Conservation (phyloP, 2,329 filamentous ascomycete species). For the Neopestalotiopsis sp. region DNA sequence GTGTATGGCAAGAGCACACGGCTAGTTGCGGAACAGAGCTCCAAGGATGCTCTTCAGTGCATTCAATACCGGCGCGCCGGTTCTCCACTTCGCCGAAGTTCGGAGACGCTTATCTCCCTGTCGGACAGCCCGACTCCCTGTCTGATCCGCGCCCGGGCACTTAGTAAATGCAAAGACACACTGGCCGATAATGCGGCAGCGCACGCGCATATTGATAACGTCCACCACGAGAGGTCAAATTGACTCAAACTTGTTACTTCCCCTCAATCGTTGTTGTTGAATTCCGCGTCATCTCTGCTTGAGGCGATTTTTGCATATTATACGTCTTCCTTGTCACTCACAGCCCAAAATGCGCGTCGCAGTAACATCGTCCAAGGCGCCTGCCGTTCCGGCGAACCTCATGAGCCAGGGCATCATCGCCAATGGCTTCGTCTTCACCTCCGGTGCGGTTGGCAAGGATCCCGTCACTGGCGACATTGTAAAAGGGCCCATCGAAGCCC, state of each 20-base stretch:
- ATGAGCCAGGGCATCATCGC: constrained; percentile 69
- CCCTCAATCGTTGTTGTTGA: neutral
- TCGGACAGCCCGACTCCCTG: neutral
- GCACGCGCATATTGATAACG: no score
- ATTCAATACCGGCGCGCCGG: neutral
- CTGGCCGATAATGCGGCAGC: neutral
- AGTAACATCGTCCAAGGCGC: constrained; percentile 4
- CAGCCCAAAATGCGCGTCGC: neutral
- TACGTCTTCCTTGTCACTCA: neutral
- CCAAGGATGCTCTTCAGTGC: no score
- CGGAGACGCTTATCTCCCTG: neutral
- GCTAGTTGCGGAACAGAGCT: no score
- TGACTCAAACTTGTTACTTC: neutral
- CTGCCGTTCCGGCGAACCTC: constrained; percentile 33
- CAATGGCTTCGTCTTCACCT: constrained; percentile 72
- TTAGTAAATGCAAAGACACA: neutral
- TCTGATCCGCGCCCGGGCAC: neutral
- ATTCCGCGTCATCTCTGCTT: neutral
- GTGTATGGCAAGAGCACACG: no score
- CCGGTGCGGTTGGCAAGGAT: constrained; percentile 74
- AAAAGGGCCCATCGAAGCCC: constrained; percentile 67
- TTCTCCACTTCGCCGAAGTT: neutral
- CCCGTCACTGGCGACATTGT: constrained; percentile 62
- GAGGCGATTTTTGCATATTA: neutral
- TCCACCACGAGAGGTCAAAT: no score